These are phyloP conservation scores for Podila epigama DNA, from an alignment of 192 early-diverging fungal species.

Conservation along the genomic window DNA sequence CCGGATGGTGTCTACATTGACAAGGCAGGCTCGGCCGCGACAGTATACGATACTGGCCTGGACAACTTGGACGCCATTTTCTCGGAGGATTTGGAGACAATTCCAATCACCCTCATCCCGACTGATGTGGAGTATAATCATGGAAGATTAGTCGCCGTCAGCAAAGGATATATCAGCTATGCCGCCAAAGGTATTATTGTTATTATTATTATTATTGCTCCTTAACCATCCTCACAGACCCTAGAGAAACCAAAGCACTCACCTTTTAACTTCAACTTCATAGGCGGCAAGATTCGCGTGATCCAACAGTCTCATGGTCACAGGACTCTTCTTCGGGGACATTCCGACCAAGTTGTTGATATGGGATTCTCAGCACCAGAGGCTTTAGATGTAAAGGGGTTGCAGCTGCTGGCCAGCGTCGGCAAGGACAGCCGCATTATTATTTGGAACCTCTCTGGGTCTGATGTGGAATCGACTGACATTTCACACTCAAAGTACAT, in stretches of 20 bases:
- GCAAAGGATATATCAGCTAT: constrained; percentile 55
- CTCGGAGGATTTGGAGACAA: constrained; percentile 47
- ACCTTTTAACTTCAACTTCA: too few species aligned
- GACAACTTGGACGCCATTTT: constrained; percentile 50
- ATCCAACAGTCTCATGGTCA: constrained; percentile 48
- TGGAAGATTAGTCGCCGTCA: constrained; percentile 54
- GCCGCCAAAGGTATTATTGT: constrained; percentile 51
- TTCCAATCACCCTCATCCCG: constrained; percentile 51
- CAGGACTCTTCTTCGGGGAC: constrained; percentile 48
- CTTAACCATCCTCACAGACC: background rate
- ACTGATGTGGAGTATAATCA: constrained; percentile 53
- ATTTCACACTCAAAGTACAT: constrained; percentile 47
- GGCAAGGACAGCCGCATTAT: constrained; percentile 39
- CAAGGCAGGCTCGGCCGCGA: constrained; percentile 18
- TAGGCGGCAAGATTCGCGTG: constrained; percentile 51
- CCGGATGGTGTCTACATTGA: constrained; percentile 53
- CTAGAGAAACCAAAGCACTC: background rate
- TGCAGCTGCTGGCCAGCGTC: constrained; percentile 35
- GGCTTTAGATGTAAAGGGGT: background rate
- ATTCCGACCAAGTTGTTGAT: constrained; percentile 44
- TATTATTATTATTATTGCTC: background rate
- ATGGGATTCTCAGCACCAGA: constrained; percentile 36
- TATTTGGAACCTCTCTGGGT: constrained; percentile 43
- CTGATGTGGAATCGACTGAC: constrained; percentile 37
- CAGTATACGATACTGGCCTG: constrained; percentile 39